These are phyloP conservation scores for Plasmodium relictum DNA, from an alignment of 169 alveolate genomes.

Conservation along the genomic window DNA sequence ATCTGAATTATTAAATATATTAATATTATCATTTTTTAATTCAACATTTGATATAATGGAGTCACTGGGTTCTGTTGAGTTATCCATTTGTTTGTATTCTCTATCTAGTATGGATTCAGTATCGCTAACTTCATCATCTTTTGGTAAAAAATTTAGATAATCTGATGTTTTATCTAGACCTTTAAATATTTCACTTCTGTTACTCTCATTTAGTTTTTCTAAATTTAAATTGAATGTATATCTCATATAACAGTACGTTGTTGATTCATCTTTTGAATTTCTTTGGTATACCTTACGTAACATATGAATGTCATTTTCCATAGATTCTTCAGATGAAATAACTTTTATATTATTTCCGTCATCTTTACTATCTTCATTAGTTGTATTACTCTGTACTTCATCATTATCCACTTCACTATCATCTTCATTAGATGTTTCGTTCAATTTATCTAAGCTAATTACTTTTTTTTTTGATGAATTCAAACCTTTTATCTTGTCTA, in stretches of 20 bases:
- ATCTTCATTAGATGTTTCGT: slow-evolving; percentile 17
- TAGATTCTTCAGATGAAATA: slow-evolving; percentile 72
- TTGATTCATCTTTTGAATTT: slow-evolving; percentile 16
- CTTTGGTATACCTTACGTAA: slow-evolving; percentile 71
- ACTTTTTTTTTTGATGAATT: neutral
- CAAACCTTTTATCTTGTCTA: slow-evolving; percentile 23
- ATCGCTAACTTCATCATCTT: slow-evolving; percentile 29
- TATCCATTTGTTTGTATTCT: slow-evolving; percentile 44
- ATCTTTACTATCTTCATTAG: neutral
- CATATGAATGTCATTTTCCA: slow-evolving; percentile 74
- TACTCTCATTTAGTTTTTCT: slow-evolving; percentile 66
- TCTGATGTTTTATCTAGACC: slow-evolving; percentile 51
- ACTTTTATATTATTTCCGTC: slow-evolving; percentile 38
- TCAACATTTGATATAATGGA: slow-evolving; percentile 51
- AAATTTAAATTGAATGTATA: slow-evolving; percentile 71
- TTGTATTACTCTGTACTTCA: neutral
- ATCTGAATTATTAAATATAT: slow-evolving; percentile 4
- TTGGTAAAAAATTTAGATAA: slow-evolving; percentile 62
- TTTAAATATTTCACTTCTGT: slow-evolving; percentile 60
- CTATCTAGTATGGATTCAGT: slow-evolving; percentile 53
- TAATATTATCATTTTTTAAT: slow-evolving; percentile 22
- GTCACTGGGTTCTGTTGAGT: slow-evolving; percentile 10
- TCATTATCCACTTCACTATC: slow-evolving; percentile 12
- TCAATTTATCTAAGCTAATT: slow-evolving; percentile 22
- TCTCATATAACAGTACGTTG: slow-evolving; percentile 67